phyloP scores from a whole-genome alignment of 2,329 filamentous ascomycete species.

The Fusarium coffeatum region DNA sequence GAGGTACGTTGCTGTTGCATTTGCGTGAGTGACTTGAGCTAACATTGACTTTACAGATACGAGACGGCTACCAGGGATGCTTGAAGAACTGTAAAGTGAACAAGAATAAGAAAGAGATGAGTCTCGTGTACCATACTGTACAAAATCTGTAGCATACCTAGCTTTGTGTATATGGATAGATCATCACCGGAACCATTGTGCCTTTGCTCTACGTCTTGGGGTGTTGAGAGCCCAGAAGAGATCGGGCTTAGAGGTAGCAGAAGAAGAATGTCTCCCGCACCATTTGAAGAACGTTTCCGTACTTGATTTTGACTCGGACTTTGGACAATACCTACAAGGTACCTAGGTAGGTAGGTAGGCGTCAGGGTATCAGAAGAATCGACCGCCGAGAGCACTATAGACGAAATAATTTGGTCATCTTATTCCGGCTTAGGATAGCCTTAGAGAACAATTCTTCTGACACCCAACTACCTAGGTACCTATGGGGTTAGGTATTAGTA shows the following conservation, averaged over 20 bases:
- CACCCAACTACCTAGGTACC: too few relatives aligned
- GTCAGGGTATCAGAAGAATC: too few relatives aligned
- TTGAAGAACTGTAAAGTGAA: conserved; percentile 24
- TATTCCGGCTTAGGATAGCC: too few relatives aligned
- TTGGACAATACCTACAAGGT: neutral
- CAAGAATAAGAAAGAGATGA: neutral
- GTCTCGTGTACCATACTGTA: conserved; percentile 37
- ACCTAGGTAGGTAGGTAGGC: too few relatives aligned
- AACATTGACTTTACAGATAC: conserved; percentile 57
- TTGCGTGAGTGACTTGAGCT: neutral
- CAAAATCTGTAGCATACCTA: conserved; percentile 40
- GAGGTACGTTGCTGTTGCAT: conserved; percentile 70
- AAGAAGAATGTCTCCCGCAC: conserved; percentile 29
- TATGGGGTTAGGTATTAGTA: too few relatives aligned
- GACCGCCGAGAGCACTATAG: too few relatives aligned
- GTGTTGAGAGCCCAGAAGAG: too few relatives aligned
- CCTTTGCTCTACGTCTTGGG: neutral
- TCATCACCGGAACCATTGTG: conserved; percentile 12
- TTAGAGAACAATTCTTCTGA: too few relatives aligned
- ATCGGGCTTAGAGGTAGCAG: conserved; percentile 8
- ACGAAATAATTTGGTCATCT: too few relatives aligned
- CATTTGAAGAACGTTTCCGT: neutral
- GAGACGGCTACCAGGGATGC: conserved; percentile 69
- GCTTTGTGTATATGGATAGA: conserved; percentile 25
- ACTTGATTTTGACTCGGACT: neutral